Evolutionary conservation across 139 green algal genomes (phyloP).

Genomic region (Closterium sp.): DNA sequence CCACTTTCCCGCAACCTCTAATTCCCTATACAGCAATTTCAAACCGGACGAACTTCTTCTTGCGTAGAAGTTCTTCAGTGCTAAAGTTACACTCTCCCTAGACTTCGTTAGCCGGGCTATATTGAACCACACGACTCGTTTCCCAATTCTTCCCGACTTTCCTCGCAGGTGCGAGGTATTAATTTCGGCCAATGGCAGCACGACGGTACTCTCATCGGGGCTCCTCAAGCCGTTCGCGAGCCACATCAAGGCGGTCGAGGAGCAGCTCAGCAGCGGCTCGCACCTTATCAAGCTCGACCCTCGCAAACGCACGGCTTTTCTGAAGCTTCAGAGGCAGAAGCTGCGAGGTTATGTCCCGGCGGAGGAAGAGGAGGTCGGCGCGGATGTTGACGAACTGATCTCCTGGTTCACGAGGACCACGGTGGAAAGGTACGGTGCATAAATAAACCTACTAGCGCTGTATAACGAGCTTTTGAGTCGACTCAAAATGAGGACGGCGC

Average conservation of each 20-base stretch:
- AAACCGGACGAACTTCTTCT: no score
- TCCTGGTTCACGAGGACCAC: neutral
- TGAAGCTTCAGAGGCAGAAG: neutral
- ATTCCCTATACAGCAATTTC: neutral
- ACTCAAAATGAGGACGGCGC: neutral
- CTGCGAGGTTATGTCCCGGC: neutral
- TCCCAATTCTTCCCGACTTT: no score
- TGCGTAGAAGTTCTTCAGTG: no score
- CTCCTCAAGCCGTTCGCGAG: neutral
- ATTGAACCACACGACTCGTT: no score
- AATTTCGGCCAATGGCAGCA: neutral
- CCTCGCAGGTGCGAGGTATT: neutral
- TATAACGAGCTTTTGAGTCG: neutral
- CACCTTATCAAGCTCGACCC: neutral
- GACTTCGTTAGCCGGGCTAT: no score
- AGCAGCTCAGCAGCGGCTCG: slow-evolving; percentile 2
- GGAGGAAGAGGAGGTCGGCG: neutral
- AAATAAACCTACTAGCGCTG: no score
- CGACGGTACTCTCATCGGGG: neutral
- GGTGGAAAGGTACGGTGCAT: neutral
- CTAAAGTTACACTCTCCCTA: no score
- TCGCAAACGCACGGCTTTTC: neutral
- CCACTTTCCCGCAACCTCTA: neutral
- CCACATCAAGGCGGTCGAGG: slow-evolving; percentile 7
- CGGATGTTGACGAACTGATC: neutral